Conservation (phyloP, 176 grass and related monocot genomes). For the Carex parvula region DNA sequence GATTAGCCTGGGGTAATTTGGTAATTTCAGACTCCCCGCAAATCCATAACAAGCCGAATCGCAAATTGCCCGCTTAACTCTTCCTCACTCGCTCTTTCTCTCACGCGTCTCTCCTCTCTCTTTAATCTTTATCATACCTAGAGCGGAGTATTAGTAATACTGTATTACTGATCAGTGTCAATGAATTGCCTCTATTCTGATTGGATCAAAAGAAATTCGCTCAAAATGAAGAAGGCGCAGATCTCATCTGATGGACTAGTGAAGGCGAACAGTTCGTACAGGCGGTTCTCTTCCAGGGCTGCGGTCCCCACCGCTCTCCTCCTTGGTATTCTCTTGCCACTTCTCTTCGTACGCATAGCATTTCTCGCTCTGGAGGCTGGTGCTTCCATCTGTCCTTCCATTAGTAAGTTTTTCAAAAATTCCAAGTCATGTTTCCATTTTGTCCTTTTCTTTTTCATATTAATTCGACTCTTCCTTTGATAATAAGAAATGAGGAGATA, state of each 20-base stretch:
- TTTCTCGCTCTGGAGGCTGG: slow-evolving; percentile 78
- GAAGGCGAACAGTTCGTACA: slow-evolving; percentile 30
- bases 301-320: slow-evolving; percentile 48
- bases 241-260: slow-evolving; percentile 30
- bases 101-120: background rate
- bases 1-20: background rate
- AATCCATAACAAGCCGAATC: slow-evolving; percentile 3
- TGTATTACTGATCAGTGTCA: background rate
- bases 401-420: slow-evolving; percentile 22
- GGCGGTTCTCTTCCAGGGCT: slow-evolving; percentile 46
- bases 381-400: slow-evolving; percentile 52
- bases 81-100: background rate
- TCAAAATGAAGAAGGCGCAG: slow-evolving; percentile 45
- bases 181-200: background rate
- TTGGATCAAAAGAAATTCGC: background rate
- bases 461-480: background rate
- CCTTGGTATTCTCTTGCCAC: slow-evolving; percentile 57
- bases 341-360: slow-evolving; percentile 56
- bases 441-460: background rate
- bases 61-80: background rate
- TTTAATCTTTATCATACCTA: too few relatives aligned
- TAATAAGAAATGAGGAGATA: background rate
- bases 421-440: background rate
- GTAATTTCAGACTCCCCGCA: background rate
- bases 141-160: too few relatives aligned